Percentiles rank a stretch among this genome's conserved stretches.
Evolutionary conservation across 169 alveolate genomes (phyloP).

Genomic region (Eimeria maxima): DNA sequence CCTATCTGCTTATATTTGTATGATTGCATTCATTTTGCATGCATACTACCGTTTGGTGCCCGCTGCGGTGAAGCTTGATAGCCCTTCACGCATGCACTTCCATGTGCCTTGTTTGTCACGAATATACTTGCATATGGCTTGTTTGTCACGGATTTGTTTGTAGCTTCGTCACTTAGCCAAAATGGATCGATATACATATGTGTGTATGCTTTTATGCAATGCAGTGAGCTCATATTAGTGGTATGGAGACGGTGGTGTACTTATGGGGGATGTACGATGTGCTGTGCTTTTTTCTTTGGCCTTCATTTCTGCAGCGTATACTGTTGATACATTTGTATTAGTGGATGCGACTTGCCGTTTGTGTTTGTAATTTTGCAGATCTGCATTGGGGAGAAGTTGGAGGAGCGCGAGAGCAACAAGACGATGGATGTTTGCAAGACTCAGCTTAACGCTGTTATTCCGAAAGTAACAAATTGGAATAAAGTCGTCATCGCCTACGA

Average conservation of each 20-base stretch:
- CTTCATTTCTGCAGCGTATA: neutral
- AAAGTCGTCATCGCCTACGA: conserved; percentile 99
- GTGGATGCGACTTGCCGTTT: neutral
- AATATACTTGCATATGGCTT: neutral
- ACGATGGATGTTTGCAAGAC: conserved; percentile 95
- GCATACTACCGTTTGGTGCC: neutral
- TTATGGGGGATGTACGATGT: too few species aligned
- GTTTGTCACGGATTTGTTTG: too few species aligned
- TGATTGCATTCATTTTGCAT: neutral
- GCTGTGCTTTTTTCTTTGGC: neutral
- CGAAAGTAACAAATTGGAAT: conserved; percentile 91
- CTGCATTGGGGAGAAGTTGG: conserved; percentile 98
- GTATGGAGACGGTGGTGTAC: too few species aligned
- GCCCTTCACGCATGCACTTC: too few species aligned
- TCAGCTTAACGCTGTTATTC: conserved; percentile 92
- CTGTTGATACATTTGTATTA: neutral
- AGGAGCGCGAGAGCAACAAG: conserved; percentile 96
- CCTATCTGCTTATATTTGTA: neutral
- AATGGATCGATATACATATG: too few species aligned
- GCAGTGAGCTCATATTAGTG: too few species aligned
- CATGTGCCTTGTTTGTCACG: neutral
- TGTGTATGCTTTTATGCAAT: too few species aligned
- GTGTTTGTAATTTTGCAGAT: conserved; percentile 67
- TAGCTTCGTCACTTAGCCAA: too few species aligned
- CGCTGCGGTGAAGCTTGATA: neutral